Base-by-base conservation (phyloP, 305 asterid species). In the Fraxinus nigra region DNA sequence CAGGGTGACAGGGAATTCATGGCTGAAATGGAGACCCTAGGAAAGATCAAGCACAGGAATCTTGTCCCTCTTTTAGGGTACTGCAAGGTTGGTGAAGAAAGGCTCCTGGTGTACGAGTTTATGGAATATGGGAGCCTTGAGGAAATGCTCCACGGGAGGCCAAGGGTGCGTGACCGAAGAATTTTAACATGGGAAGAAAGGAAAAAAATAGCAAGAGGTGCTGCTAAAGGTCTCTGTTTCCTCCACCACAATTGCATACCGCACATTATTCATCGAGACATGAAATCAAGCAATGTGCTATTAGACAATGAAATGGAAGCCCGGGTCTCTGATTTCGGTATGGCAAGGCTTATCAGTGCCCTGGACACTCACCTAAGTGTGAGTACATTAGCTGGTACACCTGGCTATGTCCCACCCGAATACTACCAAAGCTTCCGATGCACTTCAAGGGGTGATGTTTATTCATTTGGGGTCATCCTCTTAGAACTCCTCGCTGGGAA, bases 21-120 rank as follows among this genome's bases (percentile, higher is more conserved):
- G 97, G 97, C 98, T 2, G 98, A 94, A 79, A 94, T 94, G 98
- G 98, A 94, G 77, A 94, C 98, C 0, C 84, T 94, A 0, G 98
- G 98, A 8, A 95, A 95, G 80, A 95, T 95, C 87, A 95, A 93
- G 85, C 98, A 95, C 85, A 90, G 73, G 84, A 95, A 95, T 61
- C 94, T 95, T 11, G 98, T 95, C 14, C 98, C 97, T 0, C 85
- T 95, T 0, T 79, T 94, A 0, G 98, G 98, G 0, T 94, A 94
- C 75, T 94, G 98, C 90, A 94, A 94, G 33, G 83, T 94, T 26
- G 98, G 98, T 0, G 98, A 94, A 80, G 98, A 94, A 67, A 85
- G 97, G 84, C 92, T 94, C 8, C 84, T 94, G 0, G 98, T 94
- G 0, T 94, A 94, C 22, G 97, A 94, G 81, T 95, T 84, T 89